Percentiles rank a stretch among this genome's conserved stretches.
Evolutionary conservation across 2,329 filamentous ascomycete genomes (phyloP).

Genomic region (Ophiostoma triangulosporum): DNA sequence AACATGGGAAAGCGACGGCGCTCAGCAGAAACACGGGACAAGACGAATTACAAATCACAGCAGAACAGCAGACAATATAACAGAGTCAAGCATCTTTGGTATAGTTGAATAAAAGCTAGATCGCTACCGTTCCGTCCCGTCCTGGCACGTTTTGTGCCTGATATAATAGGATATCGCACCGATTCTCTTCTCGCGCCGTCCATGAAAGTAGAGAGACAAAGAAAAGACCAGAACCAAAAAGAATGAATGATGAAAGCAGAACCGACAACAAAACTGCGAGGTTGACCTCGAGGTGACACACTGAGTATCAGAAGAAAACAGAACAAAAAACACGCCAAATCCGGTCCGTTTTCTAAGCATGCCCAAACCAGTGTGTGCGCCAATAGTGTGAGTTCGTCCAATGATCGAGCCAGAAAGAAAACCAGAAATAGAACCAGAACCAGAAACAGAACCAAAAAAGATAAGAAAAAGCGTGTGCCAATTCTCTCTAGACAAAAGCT

Average conservation of each 20-base stretch:
- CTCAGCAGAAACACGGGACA: background rate
- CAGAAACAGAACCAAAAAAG: background rate
- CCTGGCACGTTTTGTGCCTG: background rate
- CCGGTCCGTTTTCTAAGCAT: background rate
- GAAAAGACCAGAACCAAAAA: background rate
- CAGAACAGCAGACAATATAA: background rate
- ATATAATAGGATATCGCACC: background rate
- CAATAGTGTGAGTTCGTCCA: background rate
- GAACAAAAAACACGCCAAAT: no score
- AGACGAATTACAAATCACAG: background rate
- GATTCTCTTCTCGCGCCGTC: conserved; percentile 1
- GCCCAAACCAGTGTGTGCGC: background rate
- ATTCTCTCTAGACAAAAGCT: background rate
- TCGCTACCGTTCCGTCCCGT: background rate
- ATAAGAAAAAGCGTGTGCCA: background rate
- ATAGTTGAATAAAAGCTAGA: background rate
- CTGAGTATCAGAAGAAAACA: background rate
- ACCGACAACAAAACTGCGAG: background rate
- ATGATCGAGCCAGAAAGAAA: background rate
- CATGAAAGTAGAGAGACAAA: background rate
- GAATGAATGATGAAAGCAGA: background rate
- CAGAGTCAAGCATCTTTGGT: background rate
- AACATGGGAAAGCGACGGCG: no score
- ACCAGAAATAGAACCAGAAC: background rate
- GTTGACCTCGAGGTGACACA: background rate